Base-by-base conservation (phyloP, 164 flowering plant species). In the Aristolochia fimbriata region DNA sequence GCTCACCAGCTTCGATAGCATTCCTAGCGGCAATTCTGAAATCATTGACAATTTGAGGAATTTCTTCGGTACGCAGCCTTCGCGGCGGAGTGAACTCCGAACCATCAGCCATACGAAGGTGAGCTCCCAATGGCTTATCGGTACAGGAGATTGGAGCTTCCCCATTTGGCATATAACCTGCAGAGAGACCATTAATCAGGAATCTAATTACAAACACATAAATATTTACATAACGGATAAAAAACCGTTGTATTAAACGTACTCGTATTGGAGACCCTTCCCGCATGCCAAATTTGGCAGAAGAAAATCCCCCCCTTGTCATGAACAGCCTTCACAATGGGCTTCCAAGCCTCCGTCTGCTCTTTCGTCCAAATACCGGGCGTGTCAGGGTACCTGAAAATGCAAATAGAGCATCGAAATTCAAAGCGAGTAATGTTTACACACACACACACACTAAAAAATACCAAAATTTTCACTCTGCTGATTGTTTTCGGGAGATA, bases 91-190 rank as follows among this genome's bases (percentile, higher is more conserved):
- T 68, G 57, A 53, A 69, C 57, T 59, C 55, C 25, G 62, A 72
- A 2, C 72, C 24, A 23, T 77, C 80, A 70, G 68, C 66, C 24
- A 62, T 12, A 57, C 64, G 66, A 48, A 51, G 11, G 37, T 69
- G 58, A 37, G 76, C 60, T 19, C 47, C 17, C 67, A 71, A 59
- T 43, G 58, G 20, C 68, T 67, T 71, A 61, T 71, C 62, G 4
- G 71, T 63, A 60, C 50, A 49, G 30, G 74, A 71, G 30, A 71
- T 51, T 24, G 73, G 86, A 64, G 77, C 78, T 70, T 79, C 79
- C 8, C 87, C 83, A 64, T 80, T 78, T n/a, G 89, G 85, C 60
- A 65, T 65, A 47, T 51, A 60, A 22, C 58, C 69, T 66, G 64
- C 8, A 10, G 10, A 37, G 10, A 37, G 43, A 37, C 4, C 1